phyloP scores from a whole-genome alignment of 306 rosid species.

The Cicer chorassanicum region DNA sequence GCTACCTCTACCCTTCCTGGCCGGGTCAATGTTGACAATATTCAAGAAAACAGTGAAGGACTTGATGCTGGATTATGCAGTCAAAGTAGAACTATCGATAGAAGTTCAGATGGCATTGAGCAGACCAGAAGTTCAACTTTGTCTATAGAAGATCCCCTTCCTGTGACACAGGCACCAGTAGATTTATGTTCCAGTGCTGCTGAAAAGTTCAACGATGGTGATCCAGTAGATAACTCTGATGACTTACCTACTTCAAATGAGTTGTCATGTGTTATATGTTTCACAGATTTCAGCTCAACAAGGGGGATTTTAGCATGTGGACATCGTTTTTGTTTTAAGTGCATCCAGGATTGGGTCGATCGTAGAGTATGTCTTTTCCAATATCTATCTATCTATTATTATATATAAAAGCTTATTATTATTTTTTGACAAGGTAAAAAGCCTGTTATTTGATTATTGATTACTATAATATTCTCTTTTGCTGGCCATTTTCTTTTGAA shows the following conservation, averaged over 20 bases:
- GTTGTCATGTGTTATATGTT: slow-evolving; percentile 89
- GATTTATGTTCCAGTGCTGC: slow-evolving; percentile 48
- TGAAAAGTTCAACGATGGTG: slow-evolving; percentile 44
- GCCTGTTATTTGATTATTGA: slow-evolving; percentile 7
- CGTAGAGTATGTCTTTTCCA: slow-evolving; percentile 57
- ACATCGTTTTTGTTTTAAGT: slow-evolving; percentile 83
- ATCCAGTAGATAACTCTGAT: slow-evolving; percentile 44
- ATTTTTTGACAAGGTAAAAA: no score
- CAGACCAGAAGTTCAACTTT: slow-evolving; percentile 44
- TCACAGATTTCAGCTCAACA: slow-evolving; percentile 72
- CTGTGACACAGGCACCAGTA: slow-evolving; percentile 45
- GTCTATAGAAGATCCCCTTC: slow-evolving; percentile 44
- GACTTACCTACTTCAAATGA: slow-evolving; percentile 53
- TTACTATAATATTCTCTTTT: slow-evolving; percentile 5
- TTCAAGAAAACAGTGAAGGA: slow-evolving; percentile 47
- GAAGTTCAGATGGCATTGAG: slow-evolving; percentile 49
- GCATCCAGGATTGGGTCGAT: slow-evolving; percentile 83
- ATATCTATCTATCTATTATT: neutral
- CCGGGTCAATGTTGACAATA: slow-evolving; percentile 39
- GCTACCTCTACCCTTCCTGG: slow-evolving; percentile 50
- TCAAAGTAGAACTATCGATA: slow-evolving; percentile 42
- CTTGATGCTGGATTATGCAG: slow-evolving; percentile 45
- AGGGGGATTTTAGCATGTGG: slow-evolving; percentile 87
- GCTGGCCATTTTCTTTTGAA: slow-evolving; percentile 29
- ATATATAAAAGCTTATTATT: slow-evolving; percentile 2